Conservation (phyloP, 164 flowering plant species). For the Macadamia tetraphylla region DNA sequence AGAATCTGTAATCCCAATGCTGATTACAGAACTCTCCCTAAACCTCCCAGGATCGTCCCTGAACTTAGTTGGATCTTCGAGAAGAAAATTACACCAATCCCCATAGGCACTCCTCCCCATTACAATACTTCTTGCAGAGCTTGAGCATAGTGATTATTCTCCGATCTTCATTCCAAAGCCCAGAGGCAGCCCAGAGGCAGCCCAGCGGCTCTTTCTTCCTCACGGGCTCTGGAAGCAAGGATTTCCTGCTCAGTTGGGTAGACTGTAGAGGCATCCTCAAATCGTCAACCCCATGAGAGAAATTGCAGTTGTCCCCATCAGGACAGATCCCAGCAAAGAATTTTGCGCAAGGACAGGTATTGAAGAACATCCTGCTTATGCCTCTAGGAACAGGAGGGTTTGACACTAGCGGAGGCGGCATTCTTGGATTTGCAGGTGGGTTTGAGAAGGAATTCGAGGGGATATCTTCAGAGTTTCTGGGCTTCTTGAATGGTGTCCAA, state of each 20-base stretch:
- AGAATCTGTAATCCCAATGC: constrained; percentile 47
- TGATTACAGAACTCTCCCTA: constrained; percentile 66
- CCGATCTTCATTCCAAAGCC: constrained; percentile 43
- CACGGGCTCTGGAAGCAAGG: constrained; percentile 37
- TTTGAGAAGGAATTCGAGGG: constrained; percentile 8
- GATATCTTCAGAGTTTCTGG: too few species aligned
- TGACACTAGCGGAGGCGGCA: constrained; percentile 10
- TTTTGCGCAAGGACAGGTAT: constrained; percentile 69
- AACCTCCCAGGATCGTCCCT: constrained; percentile 25
- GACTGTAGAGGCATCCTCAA: constrained; percentile 51
- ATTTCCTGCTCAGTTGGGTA: constrained; percentile 72
- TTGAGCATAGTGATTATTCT: constrained; percentile 31
- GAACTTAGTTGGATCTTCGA: constrained; percentile 39
- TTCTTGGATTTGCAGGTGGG: constrained; percentile 22
- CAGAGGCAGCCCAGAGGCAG: constrained; percentile 16
- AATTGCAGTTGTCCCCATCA: constrained; percentile 34
- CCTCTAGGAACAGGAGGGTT: constrained; percentile 38
- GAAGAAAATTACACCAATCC: constrained; percentile 74
- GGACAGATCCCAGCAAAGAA: constrained; percentile 52
- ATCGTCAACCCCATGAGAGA: too few species aligned
- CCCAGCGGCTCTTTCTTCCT: constrained; percentile 30
- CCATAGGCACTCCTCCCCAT: constrained; percentile 91
- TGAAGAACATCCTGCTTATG: constrained; percentile 55
- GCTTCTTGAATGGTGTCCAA: too few species aligned
- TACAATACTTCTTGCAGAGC: constrained; percentile 75